Base-by-base conservation (phyloP, 2,329 filamentous ascomycete genomes). In the Colletotrichum cordylinicola region DNA sequence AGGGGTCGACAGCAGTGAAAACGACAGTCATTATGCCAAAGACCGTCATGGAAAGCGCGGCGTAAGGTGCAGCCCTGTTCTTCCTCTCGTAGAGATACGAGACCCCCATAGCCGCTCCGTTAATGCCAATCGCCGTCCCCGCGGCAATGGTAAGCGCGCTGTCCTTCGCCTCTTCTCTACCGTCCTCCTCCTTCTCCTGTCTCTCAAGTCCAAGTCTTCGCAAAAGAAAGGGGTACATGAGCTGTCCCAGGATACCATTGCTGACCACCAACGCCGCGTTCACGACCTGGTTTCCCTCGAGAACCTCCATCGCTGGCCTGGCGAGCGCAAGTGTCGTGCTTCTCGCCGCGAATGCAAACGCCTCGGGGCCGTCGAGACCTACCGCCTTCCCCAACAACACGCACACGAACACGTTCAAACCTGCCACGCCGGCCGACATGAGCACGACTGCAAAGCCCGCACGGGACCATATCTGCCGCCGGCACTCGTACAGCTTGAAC, bases 61-160 rank as follows among this genome's bases (percentile, higher is more conserved):
- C 88, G 78, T 91, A 91, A 1, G 90, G 89, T 4, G 89, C 89
- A 5, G 90, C 88, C 1, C 84, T 86, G 77, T 88, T 90, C 69
- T 84, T 84, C 9, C 85, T 86, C 80, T 91, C 89, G 72, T 91
- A 91, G 16, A 92, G 83, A 75, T 90, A 89, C 1, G 90, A 86
- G 1, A 90, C 90, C 4, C 90, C 90, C 89, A 92, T 91, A 5
- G 90, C 90, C 0, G 90, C 90, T 2, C 89, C 89, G 77, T 92
- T 92, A 83, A 91, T 87, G 4, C 90, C 90, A 65, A 91, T 85
- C 0, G 89, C 85, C 43, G 90, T 85, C 43, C 90, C 90, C 0
- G 87, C 84, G 1, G 89, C 89, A 3, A 91, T 85, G 0, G 84
- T 87, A 3, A 80, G 72, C 1, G 86, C 81, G 69, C 85, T 43